These are phyloP conservation scores for Wickerhamomyces chaumierensis DNA, from an alignment of 805 yeast species.

Conservation along the genomic window DNA sequence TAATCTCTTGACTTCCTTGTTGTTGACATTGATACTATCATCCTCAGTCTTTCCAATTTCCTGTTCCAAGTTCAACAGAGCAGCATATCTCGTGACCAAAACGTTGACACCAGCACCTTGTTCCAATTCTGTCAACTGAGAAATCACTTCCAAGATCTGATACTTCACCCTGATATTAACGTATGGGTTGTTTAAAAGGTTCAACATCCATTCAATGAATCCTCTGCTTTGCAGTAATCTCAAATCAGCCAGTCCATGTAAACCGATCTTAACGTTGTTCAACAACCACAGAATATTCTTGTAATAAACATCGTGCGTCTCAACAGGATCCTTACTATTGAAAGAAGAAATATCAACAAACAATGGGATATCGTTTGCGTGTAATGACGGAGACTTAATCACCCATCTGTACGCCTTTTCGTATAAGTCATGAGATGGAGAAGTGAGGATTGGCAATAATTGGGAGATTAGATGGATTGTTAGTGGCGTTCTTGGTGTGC, in stretches of 20 bases:
- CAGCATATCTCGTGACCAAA: conserved; percentile 47
- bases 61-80: conserved; percentile 28
- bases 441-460: conserved; percentile 42
- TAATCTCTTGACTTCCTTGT: conserved; percentile 5
- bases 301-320: conserved; percentile 38
- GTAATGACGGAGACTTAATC: conserved; percentile 31
- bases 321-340: conserved; percentile 11
- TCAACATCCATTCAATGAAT: conserved; percentile 58
- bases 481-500: conserved; percentile 28
- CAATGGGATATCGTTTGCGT: conserved; percentile 33
- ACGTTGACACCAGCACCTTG: conserved; percentile 38
- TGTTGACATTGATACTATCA: neutral
- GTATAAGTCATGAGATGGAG: conserved; percentile 66
- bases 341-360: conserved; percentile 21
- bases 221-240: conserved; percentile 38
- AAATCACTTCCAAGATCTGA: conserved; percentile 30
- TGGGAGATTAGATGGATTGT: conserved; percentile 46
- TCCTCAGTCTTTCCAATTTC: conserved; percentile 3
- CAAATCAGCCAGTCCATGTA: conserved; percentile 39
- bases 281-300: conserved; percentile 61
- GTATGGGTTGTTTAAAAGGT: conserved; percentile 42
- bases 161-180: conserved; percentile 27
- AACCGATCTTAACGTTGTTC: conserved; percentile 34
- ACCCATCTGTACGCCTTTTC: conserved; percentile 63
- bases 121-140: conserved; percentile 38